Evolutionary conservation across 352 stramenopile genomes (phyloP), one percentile per base, ranked within the genome.

Genomic region (Phytophthora cactorum): DNA sequence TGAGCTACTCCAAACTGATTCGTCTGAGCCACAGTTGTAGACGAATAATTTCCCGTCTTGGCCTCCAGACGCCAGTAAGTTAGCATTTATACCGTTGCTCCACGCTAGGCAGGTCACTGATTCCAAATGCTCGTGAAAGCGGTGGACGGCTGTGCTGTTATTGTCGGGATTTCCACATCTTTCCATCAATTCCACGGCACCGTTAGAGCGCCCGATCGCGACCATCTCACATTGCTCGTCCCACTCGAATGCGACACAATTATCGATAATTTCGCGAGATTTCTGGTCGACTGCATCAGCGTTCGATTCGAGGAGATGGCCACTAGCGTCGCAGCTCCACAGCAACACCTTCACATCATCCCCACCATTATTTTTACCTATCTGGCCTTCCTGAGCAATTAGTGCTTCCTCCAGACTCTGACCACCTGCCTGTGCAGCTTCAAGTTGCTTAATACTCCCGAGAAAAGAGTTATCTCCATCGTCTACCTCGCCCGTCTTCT

Each of bases 101-200:
- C 86, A 92, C 3, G 72, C 55, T n/a, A 91, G 5, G 7, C 67
- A 55, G 2, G 75, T 75, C 5, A 91, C 66, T 0, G 17, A 27
- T 22, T 90, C 79, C n/a, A 77, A 72, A 52, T 90, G 81, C 34
- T 93, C 82, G 34, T 90, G 81, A 52, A 82, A 74, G 8, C 53
- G 70, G 38, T 63, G 44, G 15, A 61, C 22, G 25, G 25, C 43
- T 52, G 0, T 52, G 34, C 25, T 63, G 6, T n/a, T 44, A 44
- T 36, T 43, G 10, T 44, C 29, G 5, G 38, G 5, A 27, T 2
- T 46, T 47, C 46, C 50, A 25, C 53, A 27, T 22, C 28, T 68
- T 2, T 27, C 47, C 22, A 70, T 43, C 25, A 91, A 36, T 52
- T 88, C 73, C 14, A 93, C 70, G 34, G 71, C 77, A 28, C 86